Base-by-base conservation (phyloP, 768 basidiomycete species). In the Xerocomellus amylosporus region DNA sequence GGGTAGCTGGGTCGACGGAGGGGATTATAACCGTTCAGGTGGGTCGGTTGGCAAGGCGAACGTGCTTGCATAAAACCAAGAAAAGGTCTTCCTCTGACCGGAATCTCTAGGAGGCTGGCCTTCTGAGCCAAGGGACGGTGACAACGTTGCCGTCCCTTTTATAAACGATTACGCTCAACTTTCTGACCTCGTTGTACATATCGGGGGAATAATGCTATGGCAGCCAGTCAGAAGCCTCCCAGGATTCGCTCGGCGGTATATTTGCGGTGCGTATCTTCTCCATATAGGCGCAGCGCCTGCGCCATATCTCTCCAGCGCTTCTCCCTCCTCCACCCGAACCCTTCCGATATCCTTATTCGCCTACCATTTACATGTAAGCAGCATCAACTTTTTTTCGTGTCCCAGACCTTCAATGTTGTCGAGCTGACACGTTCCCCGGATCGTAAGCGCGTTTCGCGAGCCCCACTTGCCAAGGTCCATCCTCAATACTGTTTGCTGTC, bases 61-160 rank as follows among this genome's bases (percentile, higher is more conserved):
- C 69, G 69, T 71, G 69, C 61, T 38, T 72, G 71, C 69, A 71
- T 72, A 63, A 58, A 63, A 55, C 49, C 56, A 50, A 53, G 45
- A 22, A 52, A 51, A 41, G 54, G 50, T n/a, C 49, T 36, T 28
- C 54, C 37, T 52, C 37, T 40, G 46, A 39, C 60, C 55, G 52
- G 62, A 43, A 43, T 55, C 58, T 46, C 54, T 15, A 31, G 53
- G 33, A 15, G 6, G 34, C 42, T 46, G 22, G 38, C 51, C 44
- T 38, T 36, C n/a, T 5, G 38, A 50, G 44, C 54, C 54, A 59
- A 20, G 58, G 60, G 44, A 55, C 24, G 54, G 52, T 24, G 38
- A 51, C 28, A 49, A 38, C 60, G 41, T 50, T 46, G n/a, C 57
- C 44, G 36, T 39, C 39, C 49, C 68, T 60, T 69, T 70, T 70